These are phyloP conservation scores for Xylaria sp. DNA, from an alignment of 495 filamentous ascomycete genomes.

Conservation along the genomic window DNA sequence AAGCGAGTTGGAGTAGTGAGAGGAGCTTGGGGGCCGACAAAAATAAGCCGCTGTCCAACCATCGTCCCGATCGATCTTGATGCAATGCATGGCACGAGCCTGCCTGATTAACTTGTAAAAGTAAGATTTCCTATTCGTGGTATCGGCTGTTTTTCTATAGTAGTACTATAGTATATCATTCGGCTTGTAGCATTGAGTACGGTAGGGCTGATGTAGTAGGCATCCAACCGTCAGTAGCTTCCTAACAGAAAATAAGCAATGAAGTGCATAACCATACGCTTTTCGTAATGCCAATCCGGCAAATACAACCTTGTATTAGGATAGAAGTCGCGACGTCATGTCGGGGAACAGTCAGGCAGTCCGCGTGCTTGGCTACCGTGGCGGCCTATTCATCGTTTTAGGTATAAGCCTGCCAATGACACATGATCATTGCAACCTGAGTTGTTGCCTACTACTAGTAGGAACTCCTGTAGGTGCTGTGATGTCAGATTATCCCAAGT, in stretches of 20 bases:
- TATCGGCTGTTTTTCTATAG: not conserved
- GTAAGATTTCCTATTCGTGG: not conserved
- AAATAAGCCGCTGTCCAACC: not conserved
- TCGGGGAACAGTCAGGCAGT: not conserved
- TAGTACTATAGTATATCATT: not conserved
- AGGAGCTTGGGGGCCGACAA: not conserved
- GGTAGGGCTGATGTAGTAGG: conserved; percentile 22
- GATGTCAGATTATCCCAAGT: not conserved
- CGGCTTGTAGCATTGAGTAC: not conserved
- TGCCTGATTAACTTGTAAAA: not conserved
- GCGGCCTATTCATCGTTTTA: not conserved
- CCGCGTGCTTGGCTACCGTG: not conserved
- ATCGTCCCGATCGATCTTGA: conserved; percentile 7
- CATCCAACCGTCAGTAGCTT: not conserved
- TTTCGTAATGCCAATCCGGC: not conserved
- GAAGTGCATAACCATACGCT: not conserved
- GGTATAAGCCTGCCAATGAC: conserved; percentile 14
- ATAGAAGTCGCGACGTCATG: not conserved
- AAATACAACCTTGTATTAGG: not conserved
- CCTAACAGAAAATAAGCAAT: not conserved
- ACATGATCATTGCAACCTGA: not conserved
- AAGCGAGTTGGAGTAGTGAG: conserved; percentile 5
- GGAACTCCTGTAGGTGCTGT: not conserved
- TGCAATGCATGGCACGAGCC: conserved; percentile 1
- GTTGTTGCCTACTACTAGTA: not conserved